phyloP scores from a whole-genome alignment of 148 eudicot species.

The Dianthus caryophyllus region DNA sequence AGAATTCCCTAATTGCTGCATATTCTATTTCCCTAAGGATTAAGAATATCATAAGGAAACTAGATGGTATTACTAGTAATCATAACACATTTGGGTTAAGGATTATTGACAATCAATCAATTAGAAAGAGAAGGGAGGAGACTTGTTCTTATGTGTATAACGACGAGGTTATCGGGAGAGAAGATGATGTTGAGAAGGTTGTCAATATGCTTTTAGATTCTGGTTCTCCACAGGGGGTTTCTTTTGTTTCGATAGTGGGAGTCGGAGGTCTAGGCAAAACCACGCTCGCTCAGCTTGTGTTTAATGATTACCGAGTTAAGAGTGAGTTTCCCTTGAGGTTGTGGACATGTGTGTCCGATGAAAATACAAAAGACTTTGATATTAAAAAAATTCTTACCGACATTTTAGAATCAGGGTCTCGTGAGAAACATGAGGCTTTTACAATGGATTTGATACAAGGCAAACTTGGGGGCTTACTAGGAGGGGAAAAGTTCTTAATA shows the following conservation, averaged over 20 bases:
- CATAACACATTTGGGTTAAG: background rate
- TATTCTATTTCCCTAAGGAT: slow-evolving; percentile 6
- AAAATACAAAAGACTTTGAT: too few species aligned
- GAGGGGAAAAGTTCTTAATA: too few species aligned
- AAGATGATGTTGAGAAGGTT: background rate
- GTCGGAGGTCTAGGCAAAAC: slow-evolving; percentile 35
- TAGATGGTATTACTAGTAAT: slow-evolving; percentile 12
- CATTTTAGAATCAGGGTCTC: slow-evolving; percentile 1
- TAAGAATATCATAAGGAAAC: too few species aligned
- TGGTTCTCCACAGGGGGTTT: background rate
- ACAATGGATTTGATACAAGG: background rate
- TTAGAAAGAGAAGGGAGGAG: too few species aligned
- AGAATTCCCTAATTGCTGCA: background rate
- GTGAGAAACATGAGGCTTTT: background rate
- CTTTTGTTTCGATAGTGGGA: too few species aligned
- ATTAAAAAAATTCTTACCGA: slow-evolving; percentile 9
- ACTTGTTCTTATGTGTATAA: too few species aligned
- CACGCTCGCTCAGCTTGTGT: too few species aligned
- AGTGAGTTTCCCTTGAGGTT: too few species aligned
- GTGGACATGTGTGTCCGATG: too few species aligned
- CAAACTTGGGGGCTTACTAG: too few species aligned
- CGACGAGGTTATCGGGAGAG: too few species aligned
- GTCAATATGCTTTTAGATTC: slow-evolving; percentile 8
- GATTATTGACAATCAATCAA: background rate
- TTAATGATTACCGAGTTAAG: slow-evolving; percentile 2